Percentiles rank a stretch among this genome's conserved stretches.
phyloP scores from a whole-genome alignment of 345 rosid species.

The Salix arbutifolia region DNA sequence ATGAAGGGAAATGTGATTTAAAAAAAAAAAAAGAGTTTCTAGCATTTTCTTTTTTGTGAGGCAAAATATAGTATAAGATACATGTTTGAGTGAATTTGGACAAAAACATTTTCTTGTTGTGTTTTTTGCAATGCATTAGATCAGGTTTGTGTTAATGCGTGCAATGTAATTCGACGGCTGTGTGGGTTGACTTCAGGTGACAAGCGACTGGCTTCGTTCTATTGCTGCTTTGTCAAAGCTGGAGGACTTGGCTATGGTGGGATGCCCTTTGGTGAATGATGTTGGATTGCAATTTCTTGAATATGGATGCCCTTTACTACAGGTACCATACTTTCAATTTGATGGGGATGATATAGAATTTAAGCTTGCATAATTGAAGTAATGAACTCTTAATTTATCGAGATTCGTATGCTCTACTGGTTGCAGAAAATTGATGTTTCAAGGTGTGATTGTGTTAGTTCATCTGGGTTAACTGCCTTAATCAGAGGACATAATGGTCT shows the following conservation, averaged over 20 bases:
- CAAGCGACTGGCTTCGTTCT: conserved; percentile 60
- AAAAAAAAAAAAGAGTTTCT: too few species aligned
- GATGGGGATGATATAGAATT: not conserved
- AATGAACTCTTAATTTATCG: not conserved
- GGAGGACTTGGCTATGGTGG: conserved; percentile 55
- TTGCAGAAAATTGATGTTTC: conserved; percentile 65
- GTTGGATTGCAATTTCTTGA: conserved; percentile 54
- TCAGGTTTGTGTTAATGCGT: not conserved
- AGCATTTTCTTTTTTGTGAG: not conserved
- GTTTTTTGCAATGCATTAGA: not conserved
- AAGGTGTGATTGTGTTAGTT: conserved; percentile 65
- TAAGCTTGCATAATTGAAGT: not conserved
- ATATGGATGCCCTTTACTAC: conserved; percentile 57
- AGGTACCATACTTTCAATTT: conserved; percentile 38
- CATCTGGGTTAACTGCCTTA: conserved; percentile 46
- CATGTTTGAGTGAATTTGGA: not conserved
- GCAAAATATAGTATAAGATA: not conserved
- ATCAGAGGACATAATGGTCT: conserved; percentile 57
- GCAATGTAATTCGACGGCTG: conserved; percentile 4
- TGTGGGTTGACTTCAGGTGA: conserved; percentile 47
- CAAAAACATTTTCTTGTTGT: not conserved
- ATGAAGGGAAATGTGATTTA: not conserved
- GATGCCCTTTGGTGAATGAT: conserved; percentile 63
- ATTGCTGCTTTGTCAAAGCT: conserved; percentile 59
- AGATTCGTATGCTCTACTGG: not conserved